These are phyloP conservation scores for Trichoderma parareesei DNA, from an alignment of 495 filamentous ascomycete species.

Conservation along the genomic window DNA sequence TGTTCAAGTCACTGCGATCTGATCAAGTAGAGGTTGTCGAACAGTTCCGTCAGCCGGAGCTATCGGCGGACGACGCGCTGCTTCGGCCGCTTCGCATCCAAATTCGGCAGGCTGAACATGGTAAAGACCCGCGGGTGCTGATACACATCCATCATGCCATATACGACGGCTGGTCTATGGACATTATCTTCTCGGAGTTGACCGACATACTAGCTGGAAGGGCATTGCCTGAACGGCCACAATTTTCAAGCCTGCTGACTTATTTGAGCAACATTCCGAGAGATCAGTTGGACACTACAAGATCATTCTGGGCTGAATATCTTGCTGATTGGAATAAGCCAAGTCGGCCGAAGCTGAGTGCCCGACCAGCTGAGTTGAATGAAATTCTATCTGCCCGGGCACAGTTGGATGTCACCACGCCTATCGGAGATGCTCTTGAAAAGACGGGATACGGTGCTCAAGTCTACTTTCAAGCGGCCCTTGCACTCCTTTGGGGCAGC, in stretches of 20 bases:
- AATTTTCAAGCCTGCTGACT: conserved; percentile 42
- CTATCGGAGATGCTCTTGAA: background rate
- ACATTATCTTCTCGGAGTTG: conserved; percentile 60
- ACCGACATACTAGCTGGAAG: conserved; percentile 28
- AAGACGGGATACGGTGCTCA: conserved; percentile 34
- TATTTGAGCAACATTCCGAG: conserved; percentile 21
- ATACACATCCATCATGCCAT: conserved; percentile 65
- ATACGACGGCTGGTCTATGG: conserved; percentile 81
- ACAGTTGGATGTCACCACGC: background rate
- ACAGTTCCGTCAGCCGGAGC: conserved; percentile 15
- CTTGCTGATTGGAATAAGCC: conserved; percentile 37
- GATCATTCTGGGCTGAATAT: conserved; percentile 48
- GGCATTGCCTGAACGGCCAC: conserved; percentile 31
- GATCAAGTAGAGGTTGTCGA: conserved; percentile 34
- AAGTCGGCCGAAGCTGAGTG: conserved; percentile 34
- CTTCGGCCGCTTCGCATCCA: conserved; percentile 52
- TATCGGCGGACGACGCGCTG: conserved; percentile 28
- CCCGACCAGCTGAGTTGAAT: background rate
- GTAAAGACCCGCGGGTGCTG: conserved; percentile 22
- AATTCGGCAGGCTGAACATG: conserved; percentile 23
- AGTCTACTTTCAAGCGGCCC: conserved; percentile 61
- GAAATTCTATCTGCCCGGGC: background rate
- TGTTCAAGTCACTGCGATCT: conserved; percentile 45
- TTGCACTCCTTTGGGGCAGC: conserved; percentile 54
- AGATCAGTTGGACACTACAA: conserved; percentile 18